Conservation (phyloP, 2,329 filamentous ascomycete genomes). For the Byssochlamys sp. region DNA sequence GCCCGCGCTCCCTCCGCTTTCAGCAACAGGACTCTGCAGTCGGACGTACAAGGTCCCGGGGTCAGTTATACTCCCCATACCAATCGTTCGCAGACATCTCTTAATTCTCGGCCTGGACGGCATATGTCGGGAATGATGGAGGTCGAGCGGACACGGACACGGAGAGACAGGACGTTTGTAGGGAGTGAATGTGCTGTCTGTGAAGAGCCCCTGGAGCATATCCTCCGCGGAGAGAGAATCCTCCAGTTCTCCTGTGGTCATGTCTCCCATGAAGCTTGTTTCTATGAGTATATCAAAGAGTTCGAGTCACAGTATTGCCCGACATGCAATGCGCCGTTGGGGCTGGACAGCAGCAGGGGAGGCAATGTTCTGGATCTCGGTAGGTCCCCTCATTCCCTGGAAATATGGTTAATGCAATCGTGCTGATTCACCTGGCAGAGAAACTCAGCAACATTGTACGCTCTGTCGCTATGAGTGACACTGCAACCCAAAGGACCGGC, state of each 20-base stretch:
- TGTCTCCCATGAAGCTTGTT: slow-evolving; percentile 94
- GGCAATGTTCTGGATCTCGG: slow-evolving; percentile 88
- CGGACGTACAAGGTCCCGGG: slow-evolving; percentile 9
- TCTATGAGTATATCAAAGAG: slow-evolving; percentile 95
- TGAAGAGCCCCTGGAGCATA: slow-evolving; percentile 93
- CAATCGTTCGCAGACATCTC: slow-evolving; percentile 26
- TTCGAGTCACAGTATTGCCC: slow-evolving; percentile 91
- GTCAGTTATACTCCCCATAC: slow-evolving; percentile 13
- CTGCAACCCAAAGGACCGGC: slow-evolving; percentile 39
- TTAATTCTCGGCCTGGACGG: slow-evolving; percentile 29
- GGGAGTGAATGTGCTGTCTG: slow-evolving; percentile 91
- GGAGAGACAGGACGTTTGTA: slow-evolving; percentile 88
- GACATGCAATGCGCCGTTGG: slow-evolving; percentile 81
- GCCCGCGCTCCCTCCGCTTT: slow-evolving; percentile 17
- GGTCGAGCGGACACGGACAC: slow-evolving; percentile 65
- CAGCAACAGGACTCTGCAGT: slow-evolving; percentile 12
- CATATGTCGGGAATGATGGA: slow-evolving; percentile 59
- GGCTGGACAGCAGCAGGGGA: slow-evolving; percentile 82
- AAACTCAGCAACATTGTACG: slow-evolving; percentile 91
- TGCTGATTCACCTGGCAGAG: slow-evolving; percentile 48
- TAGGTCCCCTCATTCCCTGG: slow-evolving; percentile 34
- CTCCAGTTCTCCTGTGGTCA: slow-evolving; percentile 94
- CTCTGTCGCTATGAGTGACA: slow-evolving; percentile 62
- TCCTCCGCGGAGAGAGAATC: slow-evolving; percentile 82
- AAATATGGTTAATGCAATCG: slow-evolving; percentile 3